Conservation (phyloP, 78 protist genomes). For the Chrysochromulina parva region DNA sequence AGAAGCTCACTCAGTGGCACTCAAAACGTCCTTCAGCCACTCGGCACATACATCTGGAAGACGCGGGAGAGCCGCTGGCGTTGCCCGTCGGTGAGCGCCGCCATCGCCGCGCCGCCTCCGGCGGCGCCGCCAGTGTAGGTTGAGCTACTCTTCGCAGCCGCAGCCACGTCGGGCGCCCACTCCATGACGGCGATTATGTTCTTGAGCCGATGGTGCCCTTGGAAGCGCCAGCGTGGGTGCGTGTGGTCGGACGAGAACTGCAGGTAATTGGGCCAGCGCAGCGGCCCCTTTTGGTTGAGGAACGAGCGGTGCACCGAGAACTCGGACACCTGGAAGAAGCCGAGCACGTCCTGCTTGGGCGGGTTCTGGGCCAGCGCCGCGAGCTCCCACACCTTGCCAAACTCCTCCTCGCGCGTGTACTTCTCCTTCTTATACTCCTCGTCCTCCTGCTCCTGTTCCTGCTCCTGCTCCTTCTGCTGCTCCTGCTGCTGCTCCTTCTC, state of each 20-base stretch:
- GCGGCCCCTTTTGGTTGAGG: neutral
- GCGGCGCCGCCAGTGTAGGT: neutral
- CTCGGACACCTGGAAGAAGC: conserved; percentile 34
- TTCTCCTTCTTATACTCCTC: conserved; percentile 58
- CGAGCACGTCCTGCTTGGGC: neutral
- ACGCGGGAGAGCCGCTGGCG: neutral
- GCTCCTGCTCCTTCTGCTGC: conserved; percentile 31
- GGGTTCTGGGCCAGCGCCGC: neutral
- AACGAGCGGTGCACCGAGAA: conserved; percentile 22
- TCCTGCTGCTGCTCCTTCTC: conserved; percentile 12
- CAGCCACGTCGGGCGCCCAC: conserved; percentile 11
- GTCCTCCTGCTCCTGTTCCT: conserved; percentile 45
- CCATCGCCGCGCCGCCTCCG: too few relatives aligned
- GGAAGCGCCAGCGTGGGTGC: conserved; percentile 32
- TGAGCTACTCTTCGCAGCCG: neutral
- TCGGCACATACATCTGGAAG: neutral
- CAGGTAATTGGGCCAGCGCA: conserved; percentile 36
- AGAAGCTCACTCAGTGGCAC: too few relatives aligned
- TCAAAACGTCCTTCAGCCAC: too few relatives aligned
- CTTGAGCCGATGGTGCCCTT: conserved; percentile 40
- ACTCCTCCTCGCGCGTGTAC: conserved; percentile 41
- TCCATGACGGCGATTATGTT: conserved; percentile 41
- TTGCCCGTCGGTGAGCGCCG: neutral
- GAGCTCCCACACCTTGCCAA: neutral
- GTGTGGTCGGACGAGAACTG: conserved; percentile 40